Evolutionary conservation across 768 basidiomycete species (phyloP).

Genomic region (Mycena indigotica): DNA sequence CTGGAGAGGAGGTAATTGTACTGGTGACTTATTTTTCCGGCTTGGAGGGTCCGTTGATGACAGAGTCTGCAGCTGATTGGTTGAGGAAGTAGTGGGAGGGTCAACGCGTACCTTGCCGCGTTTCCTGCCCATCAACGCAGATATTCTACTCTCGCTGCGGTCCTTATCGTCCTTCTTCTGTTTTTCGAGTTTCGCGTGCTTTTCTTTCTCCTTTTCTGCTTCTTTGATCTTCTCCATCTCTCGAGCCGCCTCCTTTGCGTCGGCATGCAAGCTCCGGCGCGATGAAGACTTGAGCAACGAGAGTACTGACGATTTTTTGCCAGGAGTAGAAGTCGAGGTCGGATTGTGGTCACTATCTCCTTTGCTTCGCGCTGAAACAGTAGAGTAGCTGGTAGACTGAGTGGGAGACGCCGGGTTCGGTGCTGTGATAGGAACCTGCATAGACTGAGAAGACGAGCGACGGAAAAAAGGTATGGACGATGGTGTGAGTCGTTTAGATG

Average conservation of each 20-base stretch:
- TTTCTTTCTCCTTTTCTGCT: slow-evolving; percentile 51
- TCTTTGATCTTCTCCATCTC: slow-evolving; percentile 45
- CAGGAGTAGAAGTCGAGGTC: slow-evolving; percentile 56
- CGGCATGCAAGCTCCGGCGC: slow-evolving; percentile 74
- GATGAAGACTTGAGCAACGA: slow-evolving; percentile 87
- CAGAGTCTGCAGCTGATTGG: slow-evolving; percentile 58
- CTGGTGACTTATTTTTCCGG: slow-evolving; percentile 68
- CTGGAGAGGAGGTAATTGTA: slow-evolving; percentile 87
- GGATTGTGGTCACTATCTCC: slow-evolving; percentile 54
- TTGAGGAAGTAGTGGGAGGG: slow-evolving; percentile 8
- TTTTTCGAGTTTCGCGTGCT: slow-evolving; percentile 41
- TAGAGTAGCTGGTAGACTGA: slow-evolving; percentile 40
- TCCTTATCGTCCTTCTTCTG: slow-evolving; percentile 82
- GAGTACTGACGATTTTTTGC: slow-evolving; percentile 81
- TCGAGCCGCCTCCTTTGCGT: slow-evolving; percentile 57
- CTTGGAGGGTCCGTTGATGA: slow-evolving; percentile 70
- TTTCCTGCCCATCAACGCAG: slow-evolving; percentile 83
- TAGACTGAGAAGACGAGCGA: slow-evolving; percentile 86
- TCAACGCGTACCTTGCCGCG: slow-evolving; percentile 76
- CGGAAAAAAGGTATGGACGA: slow-evolving; percentile 95
- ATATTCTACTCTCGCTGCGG: slow-evolving; percentile 87
- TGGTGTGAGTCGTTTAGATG: slow-evolving; percentile 83
- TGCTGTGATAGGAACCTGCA: slow-evolving; percentile 58
- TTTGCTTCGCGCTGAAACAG: slow-evolving; percentile 42
- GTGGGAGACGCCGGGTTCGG: slow-evolving; percentile 58